phyloP scores from a whole-genome alignment of 129 eudicot species.

The Centaurea solstitialis region DNA sequence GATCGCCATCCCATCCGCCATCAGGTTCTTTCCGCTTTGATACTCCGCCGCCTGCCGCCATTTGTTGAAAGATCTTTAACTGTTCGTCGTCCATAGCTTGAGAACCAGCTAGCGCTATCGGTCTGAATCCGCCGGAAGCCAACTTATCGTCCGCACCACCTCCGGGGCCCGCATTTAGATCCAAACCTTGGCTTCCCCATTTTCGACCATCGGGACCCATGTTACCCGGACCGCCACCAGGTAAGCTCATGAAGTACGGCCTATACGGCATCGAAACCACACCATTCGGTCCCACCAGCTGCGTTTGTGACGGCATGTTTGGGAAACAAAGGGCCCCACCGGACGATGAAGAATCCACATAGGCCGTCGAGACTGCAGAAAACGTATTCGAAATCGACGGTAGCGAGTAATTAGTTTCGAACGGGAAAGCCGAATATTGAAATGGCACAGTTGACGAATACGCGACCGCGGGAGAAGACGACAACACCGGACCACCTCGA shows the following conservation, averaged over 20 bases:
- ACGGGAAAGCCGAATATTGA: slow-evolving; percentile 69
- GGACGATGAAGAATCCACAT: slow-evolving; percentile 55
- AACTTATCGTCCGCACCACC: slow-evolving; percentile 51
- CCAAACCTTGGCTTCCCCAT: slow-evolving; percentile 78
- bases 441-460: slow-evolving; percentile 50
- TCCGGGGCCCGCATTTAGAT: slow-evolving; percentile 84
- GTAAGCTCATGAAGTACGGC: slow-evolving; percentile 59
- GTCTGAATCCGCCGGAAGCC: slow-evolving; percentile 43
- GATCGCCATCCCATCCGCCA: slow-evolving; percentile 71
- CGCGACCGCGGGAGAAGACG: slow-evolving; percentile 84
- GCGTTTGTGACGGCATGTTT: slow-evolving; percentile 53
- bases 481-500: slow-evolving; percentile 66
- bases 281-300: slow-evolving; percentile 52
- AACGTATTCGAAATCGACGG: slow-evolving; percentile 60
- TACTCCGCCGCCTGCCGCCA: slow-evolving; percentile 45
- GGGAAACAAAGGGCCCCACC: slow-evolving; percentile 66
- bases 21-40: slow-evolving; percentile 90
- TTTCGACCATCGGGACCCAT: slow-evolving; percentile 56
- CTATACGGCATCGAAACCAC: slow-evolving; percentile 55
- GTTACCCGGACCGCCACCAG: slow-evolving; percentile 58
- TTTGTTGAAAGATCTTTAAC: slow-evolving; percentile 43
- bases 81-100: slow-evolving; percentile 60
- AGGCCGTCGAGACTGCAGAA: slow-evolving; percentile 65
- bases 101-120: slow-evolving; percentile 49
- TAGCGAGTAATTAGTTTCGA: slow-evolving; percentile 63